Percentiles rank a stretch among this genome's conserved stretches.
Evolutionary conservation across 2,329 filamentous ascomycete species (phyloP).

Genomic region (Talaromyces sp.): DNA sequence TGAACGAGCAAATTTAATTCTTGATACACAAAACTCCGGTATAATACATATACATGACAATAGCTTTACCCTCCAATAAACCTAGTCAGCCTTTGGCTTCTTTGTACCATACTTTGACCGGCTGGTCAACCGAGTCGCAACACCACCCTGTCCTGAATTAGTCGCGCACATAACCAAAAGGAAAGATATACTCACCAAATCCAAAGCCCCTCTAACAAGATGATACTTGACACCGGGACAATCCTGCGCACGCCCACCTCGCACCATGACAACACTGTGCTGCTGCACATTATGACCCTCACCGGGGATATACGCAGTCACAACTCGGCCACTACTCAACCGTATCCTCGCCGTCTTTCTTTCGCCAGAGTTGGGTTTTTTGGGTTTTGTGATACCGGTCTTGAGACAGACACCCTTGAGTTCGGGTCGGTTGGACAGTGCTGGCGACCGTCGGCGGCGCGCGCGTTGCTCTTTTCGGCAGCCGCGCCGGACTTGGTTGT

Average conservation of each 20-base stretch:
- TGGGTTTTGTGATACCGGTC: slow-evolving; percentile 88
- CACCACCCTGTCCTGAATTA: slow-evolving; percentile 66
- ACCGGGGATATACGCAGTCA: slow-evolving; percentile 92
- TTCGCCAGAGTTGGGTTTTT: slow-evolving; percentile 98
- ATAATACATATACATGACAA: slow-evolving; percentile 9
- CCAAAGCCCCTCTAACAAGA: slow-evolving; percentile 82
- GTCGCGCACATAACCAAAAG: neutral
- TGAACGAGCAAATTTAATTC: neutral
- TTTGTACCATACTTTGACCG: slow-evolving; percentile 98
- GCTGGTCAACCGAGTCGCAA: slow-evolving; percentile 74
- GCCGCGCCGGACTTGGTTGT: slow-evolving; percentile 70
- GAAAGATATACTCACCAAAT: slow-evolving; percentile 64
- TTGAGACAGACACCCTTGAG: slow-evolving; percentile 96
- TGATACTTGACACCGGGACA: slow-evolving; percentile 98
- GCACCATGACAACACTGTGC: slow-evolving; percentile 94
- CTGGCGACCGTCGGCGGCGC: slow-evolving; percentile 83
- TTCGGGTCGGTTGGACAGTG: slow-evolving; percentile 68
- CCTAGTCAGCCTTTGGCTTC: slow-evolving; percentile 80
- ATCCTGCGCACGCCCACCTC: slow-evolving; percentile 89
- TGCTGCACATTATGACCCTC: slow-evolving; percentile 98
- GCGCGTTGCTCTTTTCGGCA: slow-evolving; percentile 74
- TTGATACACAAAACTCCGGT: neutral
- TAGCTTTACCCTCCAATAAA: neutral
- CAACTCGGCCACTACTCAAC: slow-evolving; percentile 76
- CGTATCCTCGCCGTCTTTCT: slow-evolving; percentile 90